Evolutionary conservation across 2,329 filamentous ascomycete species (phyloP).

Genomic region (Pseudogymnoascus destructans): DNA sequence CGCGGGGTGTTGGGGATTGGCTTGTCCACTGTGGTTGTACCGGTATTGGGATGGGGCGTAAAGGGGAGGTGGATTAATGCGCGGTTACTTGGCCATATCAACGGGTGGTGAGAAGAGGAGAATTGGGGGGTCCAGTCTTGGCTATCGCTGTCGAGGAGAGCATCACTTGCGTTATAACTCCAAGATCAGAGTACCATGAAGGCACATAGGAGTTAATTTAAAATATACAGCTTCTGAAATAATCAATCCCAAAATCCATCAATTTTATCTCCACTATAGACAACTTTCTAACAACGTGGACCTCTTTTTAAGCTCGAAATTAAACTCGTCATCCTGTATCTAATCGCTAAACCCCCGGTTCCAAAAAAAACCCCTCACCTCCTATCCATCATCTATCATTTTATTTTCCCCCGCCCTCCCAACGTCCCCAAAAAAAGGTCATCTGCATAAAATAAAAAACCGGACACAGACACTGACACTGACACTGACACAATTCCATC

Average conservation of each 20-base stretch:
- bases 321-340: neutral
- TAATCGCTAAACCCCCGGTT: neutral
- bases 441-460: neutral
- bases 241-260: neutral
- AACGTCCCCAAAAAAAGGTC: neutral
- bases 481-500: neutral
- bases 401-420: neutral
- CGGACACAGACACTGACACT: neutral
- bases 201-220: neutral
- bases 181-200: neutral
- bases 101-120: neutral
- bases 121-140: neutral
- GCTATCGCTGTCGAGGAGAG: neutral
- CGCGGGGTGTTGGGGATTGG: neutral
- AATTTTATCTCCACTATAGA: neutral
- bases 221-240: no score
- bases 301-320: neutral
- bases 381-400: conserved; percentile 5
- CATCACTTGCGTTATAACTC: neutral
- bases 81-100: neutral
- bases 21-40: neutral
- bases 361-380: neutral
- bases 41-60: neutral
- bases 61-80: neutral
- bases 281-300: neutral